These are phyloP conservation scores for Pneumocystis carinii DNA, from an alignment of 1,139 yeast species.

Conservation along the genomic window DNA sequence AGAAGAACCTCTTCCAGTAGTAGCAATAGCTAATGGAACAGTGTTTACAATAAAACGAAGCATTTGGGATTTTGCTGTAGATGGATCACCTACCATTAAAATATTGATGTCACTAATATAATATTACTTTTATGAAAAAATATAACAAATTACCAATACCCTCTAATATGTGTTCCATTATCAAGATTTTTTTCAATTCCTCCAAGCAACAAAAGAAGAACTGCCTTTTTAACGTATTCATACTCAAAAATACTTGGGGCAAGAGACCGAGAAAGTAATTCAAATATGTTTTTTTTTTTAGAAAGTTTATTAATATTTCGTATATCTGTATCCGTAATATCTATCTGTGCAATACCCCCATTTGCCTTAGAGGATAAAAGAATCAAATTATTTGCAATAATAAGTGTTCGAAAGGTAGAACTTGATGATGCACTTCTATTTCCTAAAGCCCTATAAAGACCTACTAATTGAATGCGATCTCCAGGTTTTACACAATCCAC, in stretches of 20 bases:
- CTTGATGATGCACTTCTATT: slow-evolving; percentile 45
- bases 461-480: slow-evolving; percentile 86
- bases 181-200: slow-evolving; percentile 90
- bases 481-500: slow-evolving; percentile 93
- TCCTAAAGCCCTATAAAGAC: slow-evolving; percentile 85
- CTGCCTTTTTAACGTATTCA: slow-evolving; percentile 81
- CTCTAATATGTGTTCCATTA: slow-evolving; percentile 87
- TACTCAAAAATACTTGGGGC: slow-evolving; percentile 96
- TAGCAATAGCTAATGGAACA: slow-evolving; percentile 89
- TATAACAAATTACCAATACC: neutral
- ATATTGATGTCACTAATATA: slow-evolving; percentile 73
- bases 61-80: slow-evolving; percentile 94
- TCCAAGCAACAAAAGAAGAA: slow-evolving; percentile 76
- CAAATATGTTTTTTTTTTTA: slow-evolving; percentile 55
- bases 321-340: slow-evolving; percentile 67
- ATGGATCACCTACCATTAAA: slow-evolving; percentile 97
- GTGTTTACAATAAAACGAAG: slow-evolving; percentile 86
- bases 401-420: slow-evolving; percentile 55
- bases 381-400: slow-evolving; percentile 78
- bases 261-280: slow-evolving; percentile 63
- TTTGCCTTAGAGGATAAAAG: slow-evolving; percentile 71
- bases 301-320: slow-evolving; percentile 73
- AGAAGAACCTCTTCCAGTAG: slow-evolving; percentile 97
- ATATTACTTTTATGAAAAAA: neutral
- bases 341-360: slow-evolving; percentile 65